A percentile compares a stretch with the other conserved stretches of the same genome.
Conservation (phyloP, 306 rosid genomes). For the Fragaria vesca region DNA sequence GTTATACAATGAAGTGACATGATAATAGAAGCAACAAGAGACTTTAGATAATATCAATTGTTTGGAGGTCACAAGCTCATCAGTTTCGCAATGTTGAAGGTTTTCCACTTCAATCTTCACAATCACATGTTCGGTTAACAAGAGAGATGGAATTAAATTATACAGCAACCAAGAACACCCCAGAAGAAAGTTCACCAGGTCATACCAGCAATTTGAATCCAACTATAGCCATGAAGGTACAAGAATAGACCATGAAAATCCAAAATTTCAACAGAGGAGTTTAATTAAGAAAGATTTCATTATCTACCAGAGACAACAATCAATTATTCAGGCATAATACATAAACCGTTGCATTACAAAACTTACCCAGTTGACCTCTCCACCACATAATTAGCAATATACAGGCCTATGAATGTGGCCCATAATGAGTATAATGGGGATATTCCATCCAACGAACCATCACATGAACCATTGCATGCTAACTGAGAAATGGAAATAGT, state of each 20-base stretch:
- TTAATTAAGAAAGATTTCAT: neutral
- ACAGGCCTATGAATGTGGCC: constrained; percentile 97
- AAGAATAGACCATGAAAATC: neutral
- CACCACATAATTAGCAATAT: constrained; percentile 94
- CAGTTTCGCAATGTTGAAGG: neutral
- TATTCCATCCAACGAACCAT: constrained; percentile 79
- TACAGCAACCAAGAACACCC: neutral
- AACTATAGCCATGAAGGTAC: neutral
- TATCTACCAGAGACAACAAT: constrained; percentile 5
- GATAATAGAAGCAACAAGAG: neutral
- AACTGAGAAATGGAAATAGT: constrained; percentile 47
- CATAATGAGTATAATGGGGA: constrained; percentile 95
- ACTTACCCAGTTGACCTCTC: constrained; percentile 98
- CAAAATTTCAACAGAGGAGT: neutral
- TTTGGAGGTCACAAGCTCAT: neutral
- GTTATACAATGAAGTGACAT: neutral
- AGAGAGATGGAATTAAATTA: neutral
- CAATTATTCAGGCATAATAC: constrained; percentile 6
- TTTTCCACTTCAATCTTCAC: neutral
- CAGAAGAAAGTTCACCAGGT: neutral
- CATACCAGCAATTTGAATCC: neutral
- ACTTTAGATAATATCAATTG: neutral
- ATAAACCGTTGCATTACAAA: constrained; percentile 19
- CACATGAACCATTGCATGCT: constrained; percentile 89
- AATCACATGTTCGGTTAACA: neutral